Base-by-base conservation (phyloP, 2,329 filamentous ascomycete species). In the Stemphylium vesicarium region DNA sequence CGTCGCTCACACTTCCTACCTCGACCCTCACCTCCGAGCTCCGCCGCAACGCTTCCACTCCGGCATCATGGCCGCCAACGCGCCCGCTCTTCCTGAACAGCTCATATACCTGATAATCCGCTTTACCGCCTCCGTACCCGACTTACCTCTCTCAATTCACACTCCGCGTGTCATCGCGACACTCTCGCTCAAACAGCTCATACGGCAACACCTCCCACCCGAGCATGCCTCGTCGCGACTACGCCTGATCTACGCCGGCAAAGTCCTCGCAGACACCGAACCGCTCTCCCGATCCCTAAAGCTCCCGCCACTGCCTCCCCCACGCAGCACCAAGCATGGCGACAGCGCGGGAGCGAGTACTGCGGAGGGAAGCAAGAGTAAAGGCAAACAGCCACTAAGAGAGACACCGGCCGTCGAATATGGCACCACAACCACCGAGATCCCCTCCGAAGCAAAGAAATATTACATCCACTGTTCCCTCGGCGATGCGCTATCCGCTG, bases 381-480 rank as follows among this genome's bases (percentile, higher is more conserved):
- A 91, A 68, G 91, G 89, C 41, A 96, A 95, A 65, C 78, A 79
- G 56, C 84, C 84, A 0, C 74, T 88, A 4, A 82, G 81, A 29
- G 80, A 82, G 26, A 79, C 80, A 2, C 61, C 66, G 12, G 48
- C 56, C 15, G 26, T 55, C 46, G 60, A 62, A 59, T 53, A 64
- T 40, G 61, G 58, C 45, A 64, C 53, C 29, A 64, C 29, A 42
- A 63, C 53, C 29, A 64, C 26, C 39, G 63, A 50, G 26, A 54
- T 65, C 35, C 65, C 65, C 0, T 36, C 63, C 7, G 63, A 68
- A 7, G 70, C 70, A 18, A 80, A 81, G 33, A 84, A 89, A 39
- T 85, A 96, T 68, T 97, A 96, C 75, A 88, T 98, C 57, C 96
- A 96, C 79, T 98, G 94, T 82, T 94, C 91, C n/a, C 90, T 98